A percentile compares a stretch with the other conserved stretches of the same genome.
phyloP scores from a whole-genome alignment of 164 flowering plant genomes.

The Annona cherimola region DNA sequence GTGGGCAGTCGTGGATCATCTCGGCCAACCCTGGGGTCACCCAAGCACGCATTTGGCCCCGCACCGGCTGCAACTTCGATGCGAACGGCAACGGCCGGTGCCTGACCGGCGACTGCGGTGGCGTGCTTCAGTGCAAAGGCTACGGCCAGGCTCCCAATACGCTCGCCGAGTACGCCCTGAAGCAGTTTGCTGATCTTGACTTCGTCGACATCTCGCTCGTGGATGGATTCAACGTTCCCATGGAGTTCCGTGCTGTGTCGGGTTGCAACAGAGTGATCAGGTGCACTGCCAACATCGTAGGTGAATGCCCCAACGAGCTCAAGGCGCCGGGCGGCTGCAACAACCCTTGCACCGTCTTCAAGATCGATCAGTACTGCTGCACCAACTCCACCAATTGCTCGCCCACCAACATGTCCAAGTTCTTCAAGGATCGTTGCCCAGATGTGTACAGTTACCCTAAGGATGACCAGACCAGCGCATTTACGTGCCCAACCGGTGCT shows the following conservation, averaged over 20 bases:
- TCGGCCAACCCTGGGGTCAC: slow-evolving; percentile 19
- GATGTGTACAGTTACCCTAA: slow-evolving; percentile 56
- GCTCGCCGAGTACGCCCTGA: slow-evolving; percentile 28
- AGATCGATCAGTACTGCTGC: slow-evolving; percentile 48
- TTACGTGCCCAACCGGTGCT: slow-evolving; percentile 53
- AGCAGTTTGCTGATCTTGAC: slow-evolving; percentile 24
- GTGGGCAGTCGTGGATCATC: slow-evolving; percentile 16
- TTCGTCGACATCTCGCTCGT: slow-evolving; percentile 31
- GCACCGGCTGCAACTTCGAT: slow-evolving; percentile 29
- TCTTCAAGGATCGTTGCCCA: slow-evolving; percentile 45
- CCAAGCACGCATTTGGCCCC: slow-evolving; percentile 31
- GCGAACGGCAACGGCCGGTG: slow-evolving; percentile 23
- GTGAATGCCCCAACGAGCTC: slow-evolving; percentile 33
- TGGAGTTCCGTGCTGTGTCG: slow-evolving; percentile 20
- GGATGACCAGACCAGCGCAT: slow-evolving; percentile 47
- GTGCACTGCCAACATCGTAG: slow-evolving; percentile 19
- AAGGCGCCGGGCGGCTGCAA: slow-evolving; percentile 41
- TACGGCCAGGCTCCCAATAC: slow-evolving; percentile 29
- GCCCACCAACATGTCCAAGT: slow-evolving; percentile 38
- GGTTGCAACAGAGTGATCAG: slow-evolving; percentile 9
- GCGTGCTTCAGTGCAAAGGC: slow-evolving; percentile 16
- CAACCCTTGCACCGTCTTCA: slow-evolving; percentile 51
- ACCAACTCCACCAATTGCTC: slow-evolving; percentile 21
- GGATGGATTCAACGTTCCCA: slow-evolving; percentile 34
- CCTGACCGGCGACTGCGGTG: slow-evolving; percentile 30